Conservation (phyloP, 2,329 filamentous ascomycete genomes). For the Aspergillus alliaceus region DNA sequence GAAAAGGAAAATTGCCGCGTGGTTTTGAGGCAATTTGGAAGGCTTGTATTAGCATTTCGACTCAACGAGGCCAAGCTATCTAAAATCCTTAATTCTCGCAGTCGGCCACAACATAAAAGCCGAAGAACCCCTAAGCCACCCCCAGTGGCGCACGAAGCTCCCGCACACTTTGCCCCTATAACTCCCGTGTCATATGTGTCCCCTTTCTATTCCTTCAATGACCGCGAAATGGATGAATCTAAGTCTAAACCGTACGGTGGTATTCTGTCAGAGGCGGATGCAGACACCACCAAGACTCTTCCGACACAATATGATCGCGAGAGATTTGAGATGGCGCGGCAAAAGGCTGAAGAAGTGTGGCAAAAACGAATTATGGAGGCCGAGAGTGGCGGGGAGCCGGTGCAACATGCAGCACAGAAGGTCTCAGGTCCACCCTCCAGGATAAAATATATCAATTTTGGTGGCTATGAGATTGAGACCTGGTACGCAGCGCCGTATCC, state of each 20-base stretch:
- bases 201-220: slow-evolving; percentile 84
- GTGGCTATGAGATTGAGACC: slow-evolving; percentile 95
- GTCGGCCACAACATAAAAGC: slow-evolving; percentile 59
- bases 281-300: slow-evolving; percentile 86
- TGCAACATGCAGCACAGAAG: slow-evolving; percentile 69
- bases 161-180: slow-evolving; percentile 61
- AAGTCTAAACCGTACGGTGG: slow-evolving; percentile 96
- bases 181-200: slow-evolving; percentile 66
- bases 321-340: slow-evolving; percentile 84
- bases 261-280: slow-evolving; percentile 83
- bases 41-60: slow-evolving; percentile 60
- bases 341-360: slow-evolving; percentile 91
- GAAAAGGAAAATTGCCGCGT: slow-evolving; percentile 43
- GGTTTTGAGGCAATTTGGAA: slow-evolving; percentile 42
- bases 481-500: slow-evolving; percentile 99
- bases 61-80: slow-evolving; percentile 60
- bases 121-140: slow-evolving; percentile 44
- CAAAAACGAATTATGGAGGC: slow-evolving; percentile 63
- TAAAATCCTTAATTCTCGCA: slow-evolving; percentile 59
- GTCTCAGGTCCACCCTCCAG: slow-evolving; percentile 85
- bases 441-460: slow-evolving; percentile 98
- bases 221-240: slow-evolving; percentile 82
- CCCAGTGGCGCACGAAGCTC: slow-evolving; percentile 42
- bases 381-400: slow-evolving; percentile 64
- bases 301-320: slow-evolving; percentile 78